These are phyloP conservation scores for Tulasnella sp. DNA, from an alignment of 768 basidiomycete genomes.

Conservation along the genomic window DNA sequence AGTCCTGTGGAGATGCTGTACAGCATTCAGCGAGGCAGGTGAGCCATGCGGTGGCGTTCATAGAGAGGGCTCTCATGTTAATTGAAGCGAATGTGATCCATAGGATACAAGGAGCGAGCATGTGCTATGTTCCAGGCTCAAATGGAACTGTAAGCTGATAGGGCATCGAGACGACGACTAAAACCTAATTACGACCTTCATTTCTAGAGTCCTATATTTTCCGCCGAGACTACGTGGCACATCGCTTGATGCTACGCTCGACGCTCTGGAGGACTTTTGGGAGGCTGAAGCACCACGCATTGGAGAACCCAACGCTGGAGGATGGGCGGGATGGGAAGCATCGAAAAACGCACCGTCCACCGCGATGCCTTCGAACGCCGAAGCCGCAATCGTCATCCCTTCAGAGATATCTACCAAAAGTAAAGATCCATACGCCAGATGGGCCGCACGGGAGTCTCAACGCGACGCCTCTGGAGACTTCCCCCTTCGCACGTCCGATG, in stretches of 20 bases:
- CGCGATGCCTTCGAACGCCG: background rate
- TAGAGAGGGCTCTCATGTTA: slow-evolving; percentile 5
- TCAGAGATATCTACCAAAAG: background rate
- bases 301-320: slow-evolving; percentile 52
- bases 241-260: slow-evolving; percentile 40
- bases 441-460: slow-evolving; percentile 47
- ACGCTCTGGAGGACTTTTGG: slow-evolving; percentile 70
- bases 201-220: slow-evolving; percentile 43
- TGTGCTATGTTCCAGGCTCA: slow-evolving; percentile 75
- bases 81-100: background rate
- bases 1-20: slow-evolving; percentile 59
- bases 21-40: slow-evolving; percentile 59
- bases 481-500: slow-evolving; percentile 46
- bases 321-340: slow-evolving; percentile 53
- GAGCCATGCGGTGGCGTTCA: slow-evolving; percentile 20
- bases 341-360: slow-evolving; percentile 20
- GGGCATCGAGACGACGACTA: background rate
- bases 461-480: slow-evolving; percentile 36
- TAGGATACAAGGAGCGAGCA: slow-evolving; percentile 67
- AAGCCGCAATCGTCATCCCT: background rate
- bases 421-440: slow-evolving; percentile 56
- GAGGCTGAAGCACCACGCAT: slow-evolving; percentile 69
- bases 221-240: slow-evolving; percentile 37
- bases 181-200: background rate
- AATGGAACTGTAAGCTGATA: slow-evolving; percentile 54